These are phyloP conservation scores for Dictyostelium discoideum DNA, from an alignment of 78 protist species.

Conservation along the genomic window dicty_2.7 NC_007089.4:4748501-4749000, in stretches of 20 bases:
- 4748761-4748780: neutral
- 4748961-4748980: conserved; percentile 54
- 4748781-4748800: neutral
- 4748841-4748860: conserved; percentile 15
- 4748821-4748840: neutral
- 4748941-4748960: conserved; percentile 36
- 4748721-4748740: no score
- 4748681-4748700: neutral
- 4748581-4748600: conserved; percentile 42
- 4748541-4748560: conserved; percentile 20
- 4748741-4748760: no score
- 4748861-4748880: conserved; percentile 31
- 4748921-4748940: conserved; percentile 47
- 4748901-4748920: conserved; percentile 50
- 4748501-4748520: conserved; percentile 7
- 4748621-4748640: conserved; percentile 27
- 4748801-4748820: neutral
- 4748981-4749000: conserved; percentile 31
- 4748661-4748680: neutral
- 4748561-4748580: conserved; percentile 48
- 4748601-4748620: conserved; percentile 38
- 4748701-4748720: neutral
- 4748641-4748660: neutral
- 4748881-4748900: conserved; percentile 49
- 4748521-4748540: conserved; percentile 32